Evolutionary conservation across 1,139 yeast genomes (phyloP).

Genomic region (Eremothecium sinecaudum): DNA sequence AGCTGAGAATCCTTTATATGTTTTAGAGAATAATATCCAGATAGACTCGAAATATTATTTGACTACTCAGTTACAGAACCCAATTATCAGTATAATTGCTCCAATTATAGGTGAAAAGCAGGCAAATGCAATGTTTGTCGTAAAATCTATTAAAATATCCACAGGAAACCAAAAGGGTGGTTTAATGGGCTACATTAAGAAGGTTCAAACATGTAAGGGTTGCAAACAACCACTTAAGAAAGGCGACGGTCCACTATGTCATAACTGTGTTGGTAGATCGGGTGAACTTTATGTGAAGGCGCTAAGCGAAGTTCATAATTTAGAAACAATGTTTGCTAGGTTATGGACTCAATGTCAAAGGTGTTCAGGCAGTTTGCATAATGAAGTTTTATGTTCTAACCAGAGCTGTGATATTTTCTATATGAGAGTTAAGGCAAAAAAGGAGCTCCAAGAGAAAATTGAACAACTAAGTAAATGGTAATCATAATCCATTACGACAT

Average conservation of each 20-base stretch:
- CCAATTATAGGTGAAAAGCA: slow-evolving; percentile 85
- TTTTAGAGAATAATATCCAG: slow-evolving; percentile 82
- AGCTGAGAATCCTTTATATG: slow-evolving; percentile 93
- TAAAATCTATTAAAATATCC: slow-evolving; percentile 39
- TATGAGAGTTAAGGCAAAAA: slow-evolving; percentile 93
- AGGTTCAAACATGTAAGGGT: slow-evolving; percentile 77
- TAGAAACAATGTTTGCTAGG: slow-evolving; percentile 77
- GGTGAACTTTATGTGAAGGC: slow-evolving; percentile 75
- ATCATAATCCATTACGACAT: slow-evolving; percentile 1
- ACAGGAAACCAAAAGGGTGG: slow-evolving; percentile 60
- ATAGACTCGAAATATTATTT: slow-evolving; percentile 91
- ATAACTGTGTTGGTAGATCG: slow-evolving; percentile 64
- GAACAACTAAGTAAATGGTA: slow-evolving; percentile 59
- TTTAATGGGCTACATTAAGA: slow-evolving; percentile 83
- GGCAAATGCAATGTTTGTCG: slow-evolving; percentile 65
- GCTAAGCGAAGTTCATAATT: slow-evolving; percentile 64
- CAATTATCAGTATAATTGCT: slow-evolving; percentile 85
- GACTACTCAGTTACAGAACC: slow-evolving; percentile 88
- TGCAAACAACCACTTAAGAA: slow-evolving; percentile 75
- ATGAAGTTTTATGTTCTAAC: slow-evolving; percentile 89
- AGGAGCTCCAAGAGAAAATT: slow-evolving; percentile 65
- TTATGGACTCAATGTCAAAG: slow-evolving; percentile 98
- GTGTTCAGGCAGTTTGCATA: slow-evolving; percentile 93
- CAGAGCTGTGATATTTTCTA: slow-evolving; percentile 96
- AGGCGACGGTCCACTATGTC: slow-evolving; percentile 73